Evolutionary conservation across 2,329 filamentous ascomycete species (phyloP).

Genomic region (Penicillium verrucosum): DNA sequence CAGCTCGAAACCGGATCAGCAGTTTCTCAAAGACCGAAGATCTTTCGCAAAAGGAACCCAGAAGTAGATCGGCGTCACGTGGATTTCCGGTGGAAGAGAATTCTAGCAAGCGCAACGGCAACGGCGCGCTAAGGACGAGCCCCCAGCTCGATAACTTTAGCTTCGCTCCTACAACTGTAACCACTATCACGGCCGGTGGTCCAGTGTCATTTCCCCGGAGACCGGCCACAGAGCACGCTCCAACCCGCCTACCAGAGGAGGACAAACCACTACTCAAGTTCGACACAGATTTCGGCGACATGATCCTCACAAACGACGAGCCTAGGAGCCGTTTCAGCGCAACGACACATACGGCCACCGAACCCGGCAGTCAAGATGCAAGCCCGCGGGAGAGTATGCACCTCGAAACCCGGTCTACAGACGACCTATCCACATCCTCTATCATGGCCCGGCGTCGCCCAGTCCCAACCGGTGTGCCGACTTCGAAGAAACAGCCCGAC

Average conservation of each 20-base stretch:
- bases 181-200: conserved; percentile 33
- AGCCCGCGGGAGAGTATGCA: conserved; percentile 35
- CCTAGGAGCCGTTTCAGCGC: conserved; percentile 62
- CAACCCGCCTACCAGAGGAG: conserved; percentile 11
- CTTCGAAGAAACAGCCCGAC: conserved; percentile 29
- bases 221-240: conserved; percentile 30
- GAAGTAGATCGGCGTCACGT: conserved; percentile 56
- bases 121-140: conserved; percentile 25
- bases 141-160: conserved; percentile 27
- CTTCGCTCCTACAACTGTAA: conserved; percentile 31
- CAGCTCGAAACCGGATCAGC: conserved; percentile 28
- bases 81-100: conserved; percentile 26
- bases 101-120: conserved; percentile 26
- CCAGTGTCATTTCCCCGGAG: conserved; percentile 27
- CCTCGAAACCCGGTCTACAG: conserved; percentile 33
- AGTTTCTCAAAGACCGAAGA: conserved; percentile 56
- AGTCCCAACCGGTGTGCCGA: conserved; percentile 30
- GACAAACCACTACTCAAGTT: conserved; percentile 24
- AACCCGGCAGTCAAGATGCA: conserved; percentile 40
- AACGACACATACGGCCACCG: conserved; percentile 46
- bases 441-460: conserved; percentile 44
- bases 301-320: conserved; percentile 48
- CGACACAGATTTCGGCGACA: conserved; percentile 31
- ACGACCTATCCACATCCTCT: conserved; percentile 24
- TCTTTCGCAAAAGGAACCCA: conserved; percentile 54